These are phyloP conservation scores for Podila clonocystis DNA, from an alignment of 192 early-diverging fungal genomes.

Conservation along the genomic window DNA sequence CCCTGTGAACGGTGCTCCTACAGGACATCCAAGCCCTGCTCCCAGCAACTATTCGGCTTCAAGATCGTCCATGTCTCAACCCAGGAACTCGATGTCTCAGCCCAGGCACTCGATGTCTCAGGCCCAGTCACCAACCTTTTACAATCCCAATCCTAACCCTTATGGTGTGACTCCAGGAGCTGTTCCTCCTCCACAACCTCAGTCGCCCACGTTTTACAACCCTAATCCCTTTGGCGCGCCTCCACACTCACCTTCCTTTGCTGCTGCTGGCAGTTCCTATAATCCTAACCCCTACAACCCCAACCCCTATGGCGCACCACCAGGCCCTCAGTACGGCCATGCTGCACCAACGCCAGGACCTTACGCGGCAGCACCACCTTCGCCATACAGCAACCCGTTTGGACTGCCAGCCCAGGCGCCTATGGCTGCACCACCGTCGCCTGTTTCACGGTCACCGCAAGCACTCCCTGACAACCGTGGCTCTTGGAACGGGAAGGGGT, in stretches of 20 bases:
- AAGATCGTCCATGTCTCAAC: not conserved
- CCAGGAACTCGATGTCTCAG: not conserved
- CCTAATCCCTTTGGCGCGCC: not conserved
- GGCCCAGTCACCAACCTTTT: slow-evolving; percentile 1
- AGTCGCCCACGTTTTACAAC: not conserved
- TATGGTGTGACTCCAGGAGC: not conserved
- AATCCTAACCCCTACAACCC: not conserved
- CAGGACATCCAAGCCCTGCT: not conserved
- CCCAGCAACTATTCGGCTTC: not conserved
- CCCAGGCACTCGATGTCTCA: not conserved
- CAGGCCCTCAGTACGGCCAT: no score
- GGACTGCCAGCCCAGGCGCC: not conserved
- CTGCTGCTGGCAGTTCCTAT: not conserved
- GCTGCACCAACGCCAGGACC: no score
- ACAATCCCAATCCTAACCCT: not conserved
- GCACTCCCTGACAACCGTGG: not conserved
- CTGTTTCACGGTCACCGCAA: not conserved
- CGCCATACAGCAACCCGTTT: no score
- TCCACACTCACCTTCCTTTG: not conserved
- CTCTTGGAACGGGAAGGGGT: not conserved
- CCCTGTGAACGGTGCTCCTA: not conserved
- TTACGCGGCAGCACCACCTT: no score
- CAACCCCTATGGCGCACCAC: not conserved
- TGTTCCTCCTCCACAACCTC: not conserved
- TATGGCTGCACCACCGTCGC: not conserved